Conservation (phyloP, 805 yeast species). For the Candida oleophila region DNA sequence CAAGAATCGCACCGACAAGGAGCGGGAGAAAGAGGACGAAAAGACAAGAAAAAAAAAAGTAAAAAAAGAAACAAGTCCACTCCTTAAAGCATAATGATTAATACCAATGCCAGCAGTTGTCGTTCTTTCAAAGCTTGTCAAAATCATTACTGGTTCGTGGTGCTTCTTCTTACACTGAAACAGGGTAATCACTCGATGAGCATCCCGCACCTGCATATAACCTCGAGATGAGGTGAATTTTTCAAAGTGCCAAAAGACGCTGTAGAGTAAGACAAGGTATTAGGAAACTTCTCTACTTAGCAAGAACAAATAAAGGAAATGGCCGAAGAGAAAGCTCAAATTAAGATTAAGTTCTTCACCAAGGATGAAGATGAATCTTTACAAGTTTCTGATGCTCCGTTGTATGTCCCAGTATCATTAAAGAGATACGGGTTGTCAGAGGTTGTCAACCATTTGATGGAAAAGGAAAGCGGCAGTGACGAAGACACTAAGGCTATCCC, state of each 20-base stretch:
- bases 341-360: slow-evolving; percentile 80
- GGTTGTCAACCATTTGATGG: slow-evolving; percentile 86
- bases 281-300: not conserved
- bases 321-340: slow-evolving; percentile 52
- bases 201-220: not conserved
- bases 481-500: slow-evolving; percentile 67
- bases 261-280: not conserved
- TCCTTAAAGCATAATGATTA: too few relatives aligned
- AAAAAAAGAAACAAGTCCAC: too few relatives aligned
- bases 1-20: too few relatives aligned
- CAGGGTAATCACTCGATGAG: too few relatives aligned
- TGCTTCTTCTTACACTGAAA: too few relatives aligned
- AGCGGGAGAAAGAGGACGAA: too few relatives aligned
- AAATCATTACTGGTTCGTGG: too few relatives aligned
- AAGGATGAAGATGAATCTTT: slow-evolving; percentile 75
- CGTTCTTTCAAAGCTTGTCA: too few relatives aligned
- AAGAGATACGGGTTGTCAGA: slow-evolving; percentile 93
- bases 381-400: slow-evolving; percentile 73
- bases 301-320: slow-evolving; percentile 10
- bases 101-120: too few relatives aligned
- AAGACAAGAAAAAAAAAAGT: too few relatives aligned
- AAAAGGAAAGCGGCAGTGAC: slow-evolving; percentile 27
- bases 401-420: slow-evolving; percentile 81
- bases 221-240: slow-evolving; percentile 9
- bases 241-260: not conserved